phyloP scores from a whole-genome alignment of 1,284 basidiomycete species.

The Ustilago esculenta region DNA sequence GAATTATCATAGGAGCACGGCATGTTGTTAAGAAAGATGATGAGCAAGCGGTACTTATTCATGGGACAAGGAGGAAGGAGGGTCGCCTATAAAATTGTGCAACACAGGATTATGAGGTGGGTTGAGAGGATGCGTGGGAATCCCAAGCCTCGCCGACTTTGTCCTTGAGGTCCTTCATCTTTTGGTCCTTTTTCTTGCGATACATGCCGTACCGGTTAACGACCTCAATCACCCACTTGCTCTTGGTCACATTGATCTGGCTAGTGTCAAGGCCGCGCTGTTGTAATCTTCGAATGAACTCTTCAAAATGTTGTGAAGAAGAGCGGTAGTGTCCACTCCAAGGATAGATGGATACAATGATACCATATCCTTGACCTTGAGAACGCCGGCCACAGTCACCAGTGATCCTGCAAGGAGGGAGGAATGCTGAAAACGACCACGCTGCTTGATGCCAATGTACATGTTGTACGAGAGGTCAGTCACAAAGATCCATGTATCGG shows the following conservation, averaged over 20 bases:
- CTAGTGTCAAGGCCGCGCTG: conserved; percentile 43
- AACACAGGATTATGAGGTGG: conserved; percentile 20
- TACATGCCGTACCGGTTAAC: conserved; percentile 52
- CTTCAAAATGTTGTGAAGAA: conserved; percentile 47
- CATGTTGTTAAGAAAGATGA: no score
- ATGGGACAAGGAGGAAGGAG: neutral
- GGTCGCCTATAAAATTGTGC: no score
- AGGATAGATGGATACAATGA: conserved; percentile 50
- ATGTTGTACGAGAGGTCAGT: conserved; percentile 45
- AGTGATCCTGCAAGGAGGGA: conserved; percentile 46
- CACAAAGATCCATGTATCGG: conserved; percentile 52
- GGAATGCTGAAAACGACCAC: conserved; percentile 52
- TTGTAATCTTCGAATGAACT: conserved; percentile 39
- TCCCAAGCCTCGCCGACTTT: conserved; percentile 15
- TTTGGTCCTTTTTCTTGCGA: conserved; percentile 45
- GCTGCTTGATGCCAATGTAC: conserved; percentile 54
- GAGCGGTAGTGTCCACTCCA: conserved; percentile 54
- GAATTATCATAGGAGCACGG: no score
- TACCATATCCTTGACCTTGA: conserved; percentile 52
- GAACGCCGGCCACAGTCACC: conserved; percentile 46
- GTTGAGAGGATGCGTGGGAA: conserved; percentile 5
- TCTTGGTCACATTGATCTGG: conserved; percentile 51
- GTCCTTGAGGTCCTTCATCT: conserved; percentile 40
- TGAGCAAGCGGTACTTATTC: no score
- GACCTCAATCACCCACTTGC: conserved; percentile 45